Percentiles rank a stretch among this genome's conserved stretches.
phyloP scores from a whole-genome alignment of 371 early-diverging fungal genomes.

The Rhizopus microsporus region DNA sequence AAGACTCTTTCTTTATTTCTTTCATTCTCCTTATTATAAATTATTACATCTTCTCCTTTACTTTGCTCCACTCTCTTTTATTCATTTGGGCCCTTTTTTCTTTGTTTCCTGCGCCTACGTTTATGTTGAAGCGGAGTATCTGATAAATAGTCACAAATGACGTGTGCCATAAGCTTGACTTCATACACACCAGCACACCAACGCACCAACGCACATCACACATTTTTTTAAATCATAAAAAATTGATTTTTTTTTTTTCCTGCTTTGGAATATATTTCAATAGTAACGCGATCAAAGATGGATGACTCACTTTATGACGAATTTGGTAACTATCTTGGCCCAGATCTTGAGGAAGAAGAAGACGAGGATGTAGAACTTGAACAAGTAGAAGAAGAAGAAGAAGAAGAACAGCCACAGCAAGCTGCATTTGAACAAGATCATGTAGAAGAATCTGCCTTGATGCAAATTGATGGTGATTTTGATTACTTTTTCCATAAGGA shows the following conservation, averaged over 20 bases:
- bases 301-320: conserved; percentile 91
- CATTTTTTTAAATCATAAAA: background rate
- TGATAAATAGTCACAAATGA: conserved; percentile 18
- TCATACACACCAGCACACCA: too few species aligned
- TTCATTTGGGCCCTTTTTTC: too few species aligned
- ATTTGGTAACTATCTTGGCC: conserved; percentile 98
- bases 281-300: conserved; percentile 48
- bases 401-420: conserved; percentile 25
- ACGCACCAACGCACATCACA: too few species aligned
- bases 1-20: background rate
- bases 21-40: background rate
- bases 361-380: conserved; percentile 46
- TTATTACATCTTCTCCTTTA: background rate
- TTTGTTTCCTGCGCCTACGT: background rate
- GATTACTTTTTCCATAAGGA: background rate
- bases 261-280: conserved; percentile 8
- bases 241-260: conserved; percentile 6
- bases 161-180: conserved; percentile 9
- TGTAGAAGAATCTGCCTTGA: conserved; percentile 30
- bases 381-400: conserved; percentile 36
- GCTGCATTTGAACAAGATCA: conserved; percentile 1
- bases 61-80: background rate
- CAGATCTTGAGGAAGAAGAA: conserved; percentile 76
- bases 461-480: conserved; percentile 46
- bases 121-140: background rate